Percentiles rank a stretch among this genome's conserved stretches.
These are phyloP conservation scores for Candida oleophila DNA, from an alignment of 805 yeast species.

Conservation along the genomic window DNA sequence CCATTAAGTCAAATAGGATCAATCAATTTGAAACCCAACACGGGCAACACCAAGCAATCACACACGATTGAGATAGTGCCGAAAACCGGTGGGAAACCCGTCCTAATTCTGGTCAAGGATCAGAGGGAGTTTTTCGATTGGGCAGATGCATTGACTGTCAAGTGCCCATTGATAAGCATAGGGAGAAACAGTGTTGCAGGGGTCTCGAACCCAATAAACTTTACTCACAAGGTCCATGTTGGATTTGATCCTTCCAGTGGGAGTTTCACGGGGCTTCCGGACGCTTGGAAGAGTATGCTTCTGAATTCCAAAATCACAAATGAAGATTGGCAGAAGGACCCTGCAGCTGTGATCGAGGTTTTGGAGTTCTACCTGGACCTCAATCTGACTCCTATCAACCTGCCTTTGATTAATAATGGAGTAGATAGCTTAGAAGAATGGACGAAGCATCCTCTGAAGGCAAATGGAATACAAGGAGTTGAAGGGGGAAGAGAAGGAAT, in stretches of 20 bases:
- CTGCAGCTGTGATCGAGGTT: slow-evolving; percentile 62
- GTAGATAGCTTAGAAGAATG: slow-evolving; percentile 38
- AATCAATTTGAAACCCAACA: slow-evolving; percentile 59
- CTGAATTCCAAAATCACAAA: slow-evolving; percentile 60
- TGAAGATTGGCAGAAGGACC: slow-evolving; percentile 63
- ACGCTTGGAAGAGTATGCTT: slow-evolving; percentile 54
- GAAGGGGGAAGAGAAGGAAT: neutral
- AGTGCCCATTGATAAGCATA: slow-evolving; percentile 60
- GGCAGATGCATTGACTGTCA: slow-evolving; percentile 83
- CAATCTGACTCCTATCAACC: slow-evolving; percentile 35
- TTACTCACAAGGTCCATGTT: slow-evolving; percentile 90
- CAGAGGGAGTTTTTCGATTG: slow-evolving; percentile 82
- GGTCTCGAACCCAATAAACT: slow-evolving; percentile 91
- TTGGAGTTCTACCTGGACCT: slow-evolving; percentile 53
- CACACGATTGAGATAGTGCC: slow-evolving; percentile 79
- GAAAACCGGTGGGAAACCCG: slow-evolving; percentile 52
- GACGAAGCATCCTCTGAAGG: slow-evolving; percentile 27
- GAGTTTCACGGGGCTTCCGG: slow-evolving; percentile 55
- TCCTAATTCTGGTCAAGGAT: slow-evolving; percentile 72
- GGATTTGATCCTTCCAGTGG: slow-evolving; percentile 80
- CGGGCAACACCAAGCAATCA: slow-evolving; percentile 36
- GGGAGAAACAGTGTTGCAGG: slow-evolving; percentile 27
- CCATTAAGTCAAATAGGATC: slow-evolving; percentile 37
- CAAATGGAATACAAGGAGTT: neutral
- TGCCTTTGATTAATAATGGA: slow-evolving; percentile 18